These are phyloP conservation scores for Lachnellula hyalina DNA, from an alignment of 2,329 filamentous ascomycete genomes.

Conservation along the genomic window DNA sequence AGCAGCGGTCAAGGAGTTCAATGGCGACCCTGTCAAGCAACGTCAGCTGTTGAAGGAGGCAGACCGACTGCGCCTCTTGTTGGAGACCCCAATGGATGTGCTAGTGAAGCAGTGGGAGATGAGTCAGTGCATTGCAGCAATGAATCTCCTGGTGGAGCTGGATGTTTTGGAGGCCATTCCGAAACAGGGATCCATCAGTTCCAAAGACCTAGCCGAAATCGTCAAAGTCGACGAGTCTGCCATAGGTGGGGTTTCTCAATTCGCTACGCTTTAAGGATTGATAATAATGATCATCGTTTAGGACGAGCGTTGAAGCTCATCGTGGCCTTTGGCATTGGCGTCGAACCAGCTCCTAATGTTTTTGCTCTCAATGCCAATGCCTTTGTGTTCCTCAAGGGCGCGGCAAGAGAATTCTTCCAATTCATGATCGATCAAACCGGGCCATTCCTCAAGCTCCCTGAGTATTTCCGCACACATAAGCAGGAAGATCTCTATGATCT, in stretches of 20 bases:
- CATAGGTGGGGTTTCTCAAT: no score
- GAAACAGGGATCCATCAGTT: conserved; percentile 8
- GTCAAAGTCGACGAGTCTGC: conserved; percentile 9
- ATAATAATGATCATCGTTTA: no score
- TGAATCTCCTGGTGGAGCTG: conserved; percentile 13
- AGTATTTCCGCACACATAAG: conserved; percentile 1
- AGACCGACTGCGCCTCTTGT: conserved; percentile 9
- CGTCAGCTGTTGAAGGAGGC: neutral
- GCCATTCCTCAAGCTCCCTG: conserved; percentile 13
- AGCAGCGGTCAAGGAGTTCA: conserved; percentile 15
- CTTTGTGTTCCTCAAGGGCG: conserved; percentile 11
- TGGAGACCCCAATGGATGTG: conserved; percentile 18
- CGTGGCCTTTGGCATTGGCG: no score
- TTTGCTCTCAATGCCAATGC: conserved; percentile 17
- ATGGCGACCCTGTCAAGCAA: conserved; percentile 13
- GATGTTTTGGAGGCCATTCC: conserved; percentile 10
- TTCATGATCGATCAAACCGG: conserved; percentile 15
- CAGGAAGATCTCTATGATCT: conserved; percentile 12
- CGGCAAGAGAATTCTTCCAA: conserved; percentile 12
- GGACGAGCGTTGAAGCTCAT: no score
- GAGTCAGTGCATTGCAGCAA: conserved; percentile 10
- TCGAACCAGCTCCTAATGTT: neutral
- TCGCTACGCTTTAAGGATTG: no score
- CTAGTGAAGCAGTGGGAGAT: conserved; percentile 16
- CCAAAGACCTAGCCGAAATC: conserved; percentile 12